Conservation (phyloP, 352 stramenopile genomes). For the Pythium monospermum region DNA sequence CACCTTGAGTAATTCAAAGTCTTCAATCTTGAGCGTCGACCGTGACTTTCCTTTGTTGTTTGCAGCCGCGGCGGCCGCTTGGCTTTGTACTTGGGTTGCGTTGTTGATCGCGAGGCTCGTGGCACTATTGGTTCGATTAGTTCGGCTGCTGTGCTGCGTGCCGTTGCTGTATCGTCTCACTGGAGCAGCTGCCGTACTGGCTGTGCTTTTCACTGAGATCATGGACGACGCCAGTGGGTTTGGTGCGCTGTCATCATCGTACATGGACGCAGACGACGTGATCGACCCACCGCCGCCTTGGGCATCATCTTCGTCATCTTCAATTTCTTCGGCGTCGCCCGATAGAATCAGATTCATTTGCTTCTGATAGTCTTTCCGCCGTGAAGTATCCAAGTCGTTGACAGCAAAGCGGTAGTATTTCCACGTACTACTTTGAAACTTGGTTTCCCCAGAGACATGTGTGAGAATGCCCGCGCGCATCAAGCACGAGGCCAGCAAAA, state of each 20-base stretch:
- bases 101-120: not conserved
- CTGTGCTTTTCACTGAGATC: conserved; percentile 25
- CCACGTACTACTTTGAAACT: conserved; percentile 78
- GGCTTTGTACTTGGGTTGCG: no score
- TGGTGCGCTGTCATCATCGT: conserved; percentile 56
- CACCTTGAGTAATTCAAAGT: conserved; percentile 86
- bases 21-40: conserved; percentile 76
- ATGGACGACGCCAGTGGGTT: conserved; percentile 24
- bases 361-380: conserved; percentile 42
- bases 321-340: conserved; percentile 69
- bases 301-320: conserved; percentile 62
- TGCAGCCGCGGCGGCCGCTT: conserved; percentile 10
- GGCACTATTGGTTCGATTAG: no score
- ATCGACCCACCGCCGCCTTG: conserved; percentile 50
- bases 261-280: conserved; percentile 41
- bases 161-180: not conserved
- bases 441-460: conserved; percentile 64
- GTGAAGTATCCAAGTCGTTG: conserved; percentile 53
- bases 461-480: conserved; percentile 66
- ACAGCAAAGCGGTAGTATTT: conserved; percentile 88
- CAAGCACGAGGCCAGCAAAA: conserved; percentile 66
- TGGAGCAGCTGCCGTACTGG: conserved; percentile 22
- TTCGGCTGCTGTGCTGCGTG: no score
- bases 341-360: conserved; percentile 66
- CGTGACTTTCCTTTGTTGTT: conserved; percentile 65